A percentile compares a stretch with the other conserved stretches of the same genome.
Conservation (phyloP, 805 yeast species). For the Metschnikowia lunata region DNA sequence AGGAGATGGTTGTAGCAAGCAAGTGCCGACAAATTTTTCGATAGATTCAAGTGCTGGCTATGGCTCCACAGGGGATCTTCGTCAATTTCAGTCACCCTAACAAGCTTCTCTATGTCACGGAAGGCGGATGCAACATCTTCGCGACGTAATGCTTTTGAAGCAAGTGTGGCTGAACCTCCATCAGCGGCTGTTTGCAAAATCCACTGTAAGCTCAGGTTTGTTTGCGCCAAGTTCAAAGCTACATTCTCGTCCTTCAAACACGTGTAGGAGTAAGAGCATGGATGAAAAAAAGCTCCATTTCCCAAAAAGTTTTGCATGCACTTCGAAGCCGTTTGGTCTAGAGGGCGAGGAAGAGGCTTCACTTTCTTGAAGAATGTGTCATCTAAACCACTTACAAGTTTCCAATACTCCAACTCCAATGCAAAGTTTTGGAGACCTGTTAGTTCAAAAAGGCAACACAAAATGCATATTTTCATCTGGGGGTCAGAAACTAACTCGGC, state of each 20-base stretch:
- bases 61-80: neutral
- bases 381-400: conserved; percentile 1
- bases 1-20: conserved; percentile 4
- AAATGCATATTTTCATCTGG: conserved; percentile 1
- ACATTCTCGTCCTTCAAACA: neutral
- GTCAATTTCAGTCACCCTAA: neutral
- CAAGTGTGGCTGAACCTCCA: neutral
- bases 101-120: neutral
- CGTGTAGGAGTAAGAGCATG: conserved; percentile 1
- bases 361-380: neutral
- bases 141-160: neutral
- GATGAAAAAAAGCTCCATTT: conserved; percentile 5
- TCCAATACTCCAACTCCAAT: conserved; percentile 9
- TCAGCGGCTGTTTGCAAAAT: neutral
- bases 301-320: neutral
- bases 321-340: neutral
- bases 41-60: neutral
- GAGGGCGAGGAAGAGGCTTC: neutral
- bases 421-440: neutral
- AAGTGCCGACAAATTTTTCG: neutral
- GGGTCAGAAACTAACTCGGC: conserved; percentile 6
- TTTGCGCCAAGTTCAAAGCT: neutral
- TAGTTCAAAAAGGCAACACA: conserved; percentile 7
- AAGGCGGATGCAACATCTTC: neutral
- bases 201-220: neutral